A percentile compares a stretch with the other conserved stretches of the same genome.
Evolutionary conservation across 2,329 filamentous ascomycete genomes (phyloP).

Genomic region (Colletotrichum horii): DNA sequence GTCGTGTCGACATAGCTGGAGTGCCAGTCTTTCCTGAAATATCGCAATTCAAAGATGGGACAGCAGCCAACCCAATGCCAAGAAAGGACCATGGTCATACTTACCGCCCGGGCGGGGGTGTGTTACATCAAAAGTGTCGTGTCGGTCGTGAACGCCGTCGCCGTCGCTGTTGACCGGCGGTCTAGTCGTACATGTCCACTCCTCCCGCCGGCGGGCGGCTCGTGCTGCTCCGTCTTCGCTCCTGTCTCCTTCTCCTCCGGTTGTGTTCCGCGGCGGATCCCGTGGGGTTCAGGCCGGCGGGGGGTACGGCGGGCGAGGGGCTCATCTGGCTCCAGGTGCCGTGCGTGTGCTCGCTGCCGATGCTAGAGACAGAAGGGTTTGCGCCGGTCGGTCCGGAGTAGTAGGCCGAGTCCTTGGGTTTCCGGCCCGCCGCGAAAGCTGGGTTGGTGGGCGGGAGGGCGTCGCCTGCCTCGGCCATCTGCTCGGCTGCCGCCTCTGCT

Average conservation of each 20-base stretch:
- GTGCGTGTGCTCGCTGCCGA: constrained; percentile 50
- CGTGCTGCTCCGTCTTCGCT: constrained; percentile 50
- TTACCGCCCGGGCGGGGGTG: not conserved
- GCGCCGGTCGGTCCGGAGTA: constrained; percentile 56
- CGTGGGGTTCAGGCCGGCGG: constrained; percentile 29
- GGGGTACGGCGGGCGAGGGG: constrained; percentile 45
- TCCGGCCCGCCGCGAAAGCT: constrained; percentile 56
- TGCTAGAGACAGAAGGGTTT: constrained; percentile 49
- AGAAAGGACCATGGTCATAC: not conserved
- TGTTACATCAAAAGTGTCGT: constrained; percentile 8
- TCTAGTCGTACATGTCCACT: constrained; percentile 43
- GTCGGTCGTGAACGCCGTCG: constrained; percentile 9
- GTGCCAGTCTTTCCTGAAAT: not conserved
- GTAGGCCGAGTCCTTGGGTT: constrained; percentile 65
- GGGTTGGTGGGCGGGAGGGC: constrained; percentile 61
- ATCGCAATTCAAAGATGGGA: not conserved
- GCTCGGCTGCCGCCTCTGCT: constrained; percentile 53
- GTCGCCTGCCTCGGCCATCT: constrained; percentile 40
- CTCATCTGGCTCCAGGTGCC: constrained; percentile 61
- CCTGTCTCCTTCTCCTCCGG: constrained; percentile 59
- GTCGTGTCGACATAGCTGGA: not conserved
- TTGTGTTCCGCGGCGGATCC: constrained; percentile 50
- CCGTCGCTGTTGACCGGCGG: not conserved
- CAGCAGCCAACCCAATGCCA: not conserved
- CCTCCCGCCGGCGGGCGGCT: constrained; percentile 38